A percentile compares a stretch with the other conserved stretches of the same genome.
Conservation (phyloP, 2,329 filamentous ascomycete genomes). For the Plectosphaerella plurivora region DNA sequence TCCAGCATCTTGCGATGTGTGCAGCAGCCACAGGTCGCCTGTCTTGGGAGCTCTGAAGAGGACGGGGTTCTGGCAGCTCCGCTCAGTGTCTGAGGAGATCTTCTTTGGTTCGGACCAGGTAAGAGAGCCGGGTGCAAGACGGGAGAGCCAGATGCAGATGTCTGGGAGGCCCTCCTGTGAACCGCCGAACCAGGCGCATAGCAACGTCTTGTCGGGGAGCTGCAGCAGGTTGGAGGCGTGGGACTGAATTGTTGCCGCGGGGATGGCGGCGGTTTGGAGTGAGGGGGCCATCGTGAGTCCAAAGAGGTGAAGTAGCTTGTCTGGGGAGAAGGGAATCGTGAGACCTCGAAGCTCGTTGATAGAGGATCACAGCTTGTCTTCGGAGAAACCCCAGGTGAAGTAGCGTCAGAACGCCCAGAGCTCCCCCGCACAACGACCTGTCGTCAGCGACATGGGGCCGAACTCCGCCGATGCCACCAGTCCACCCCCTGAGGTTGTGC, state of each 20-base stretch:
- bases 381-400: too few species aligned
- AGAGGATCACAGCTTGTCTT: too few species aligned
- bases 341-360: too few species aligned
- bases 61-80: slow-evolving; percentile 40
- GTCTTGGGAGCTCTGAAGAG: slow-evolving; percentile 30
- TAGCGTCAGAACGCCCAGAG: too few species aligned
- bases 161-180: slow-evolving; percentile 39
- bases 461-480: too few species aligned
- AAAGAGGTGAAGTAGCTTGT: background rate
- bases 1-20: slow-evolving; percentile 38
- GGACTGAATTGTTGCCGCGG: slow-evolving; percentile 34
- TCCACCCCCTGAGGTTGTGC: too few species aligned
- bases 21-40: slow-evolving; percentile 33
- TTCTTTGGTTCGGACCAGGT: slow-evolving; percentile 27
- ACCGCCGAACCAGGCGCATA: slow-evolving; percentile 41
- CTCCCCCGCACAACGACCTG: too few species aligned
- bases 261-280: slow-evolving; percentile 19
- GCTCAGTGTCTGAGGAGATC: slow-evolving; percentile 30
- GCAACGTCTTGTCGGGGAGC: slow-evolving; percentile 31
- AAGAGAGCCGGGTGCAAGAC: slow-evolving; percentile 20
- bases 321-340: background rate
- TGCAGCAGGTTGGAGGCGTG: slow-evolving; percentile 39
- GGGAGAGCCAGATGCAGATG: slow-evolving; percentile 37
- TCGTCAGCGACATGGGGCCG: too few species aligned
- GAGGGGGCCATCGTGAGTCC: background rate